Base-by-base conservation (phyloP, 2,329 filamentous ascomycete species). In the Curvularia hawaiiensis region DNA sequence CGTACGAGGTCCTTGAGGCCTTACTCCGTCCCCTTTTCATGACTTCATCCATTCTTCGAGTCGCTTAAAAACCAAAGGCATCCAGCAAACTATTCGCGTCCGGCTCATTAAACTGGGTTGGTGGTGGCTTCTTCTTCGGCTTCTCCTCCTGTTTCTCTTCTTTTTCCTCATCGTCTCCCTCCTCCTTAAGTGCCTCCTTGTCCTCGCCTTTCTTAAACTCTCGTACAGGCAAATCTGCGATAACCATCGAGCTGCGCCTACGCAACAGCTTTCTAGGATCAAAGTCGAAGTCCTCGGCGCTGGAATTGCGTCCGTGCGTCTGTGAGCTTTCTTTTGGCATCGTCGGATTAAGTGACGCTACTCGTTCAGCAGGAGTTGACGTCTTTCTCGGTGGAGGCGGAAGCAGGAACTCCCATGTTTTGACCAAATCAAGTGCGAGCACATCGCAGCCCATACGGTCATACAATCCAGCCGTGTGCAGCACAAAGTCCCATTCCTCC, bases 361-460 rank as follows among this genome's bases (percentile, higher is more conserved):
- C 24, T 16, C 61, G 59, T 10, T 66, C 65, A 9, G 31, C 31
- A n/a, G 54, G 20, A 8, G 41, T 24, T 44, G 60, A 40, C 44
- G 60, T 56, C 8, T 28, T 44, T 8, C 12, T 44, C 9, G 57
- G 64, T 1, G 67, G 69, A 4, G 71, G 75, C n/a, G 82, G 82
- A 38, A 75, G 66, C 40, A 91, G 79, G 74, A 96, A 95, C 68
- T 92, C 88, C 91, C 92, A 96, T 63, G 89, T 91, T 30, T 87
- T 85, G 14, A 95, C 89, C 6, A 98, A 80, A 68, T 96, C 91
- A 4, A 98, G 80, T 1, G 93, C 95, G 0, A 98, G 84, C 9
- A 97, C 77, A 75, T 97, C 94, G 71, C 95, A 96, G 3, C 95
- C 94, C 93, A 95, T 97, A 9, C 91, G 88, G 73, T 90, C 90